These are phyloP conservation scores for Sphagnum magellanicum DNA, from an alignment of 228 moss, liverwort and hornwort species.

Conservation along the genomic window DNA sequence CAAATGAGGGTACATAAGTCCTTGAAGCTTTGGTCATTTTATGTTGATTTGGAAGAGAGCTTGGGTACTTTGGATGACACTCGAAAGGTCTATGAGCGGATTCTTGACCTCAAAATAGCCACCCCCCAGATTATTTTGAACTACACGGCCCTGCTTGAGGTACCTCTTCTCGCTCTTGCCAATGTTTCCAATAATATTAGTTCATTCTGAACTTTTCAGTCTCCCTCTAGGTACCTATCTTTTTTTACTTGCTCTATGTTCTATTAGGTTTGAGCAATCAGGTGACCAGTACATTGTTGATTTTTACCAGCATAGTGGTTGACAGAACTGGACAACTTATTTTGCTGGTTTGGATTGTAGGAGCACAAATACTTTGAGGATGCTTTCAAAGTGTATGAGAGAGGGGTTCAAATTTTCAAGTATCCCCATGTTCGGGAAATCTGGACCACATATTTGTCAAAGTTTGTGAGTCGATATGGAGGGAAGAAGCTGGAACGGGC, in stretches of 20 bases:
- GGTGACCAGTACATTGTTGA: no score
- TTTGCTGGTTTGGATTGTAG: slow-evolving; percentile 25
- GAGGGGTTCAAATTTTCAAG: slow-evolving; percentile 94
- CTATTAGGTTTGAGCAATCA: no score
- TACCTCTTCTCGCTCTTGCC: slow-evolving; percentile 9
- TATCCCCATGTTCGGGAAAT: slow-evolving; percentile 96
- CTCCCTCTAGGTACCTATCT: no score
- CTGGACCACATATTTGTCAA: slow-evolving; percentile 91
- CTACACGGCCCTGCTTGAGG: slow-evolving; percentile 89
- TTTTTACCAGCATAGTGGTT: not conserved
- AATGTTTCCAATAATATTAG: not conserved
- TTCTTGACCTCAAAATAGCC: slow-evolving; percentile 86
- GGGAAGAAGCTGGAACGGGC: slow-evolving; percentile 95
- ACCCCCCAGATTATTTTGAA: slow-evolving; percentile 91
- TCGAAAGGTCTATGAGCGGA: slow-evolving; percentile 80
- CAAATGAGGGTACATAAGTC: slow-evolving; percentile 82
- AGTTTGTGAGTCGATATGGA: slow-evolving; percentile 81
- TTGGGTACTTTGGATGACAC: slow-evolving; percentile 75
- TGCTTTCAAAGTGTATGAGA: slow-evolving; percentile 93
- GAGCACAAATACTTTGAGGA: slow-evolving; percentile 94
- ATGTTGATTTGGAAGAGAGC: slow-evolving; percentile 93
- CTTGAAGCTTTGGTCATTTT: slow-evolving; percentile 90
- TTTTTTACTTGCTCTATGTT: no score
- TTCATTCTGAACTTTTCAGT: no score
- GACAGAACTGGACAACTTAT: not conserved